Evolutionary conservation across 2,329 filamentous ascomycete species (phyloP), one percentile per base, ranked within the genome.

Genomic region (Fusarium kyushuense): DNA sequence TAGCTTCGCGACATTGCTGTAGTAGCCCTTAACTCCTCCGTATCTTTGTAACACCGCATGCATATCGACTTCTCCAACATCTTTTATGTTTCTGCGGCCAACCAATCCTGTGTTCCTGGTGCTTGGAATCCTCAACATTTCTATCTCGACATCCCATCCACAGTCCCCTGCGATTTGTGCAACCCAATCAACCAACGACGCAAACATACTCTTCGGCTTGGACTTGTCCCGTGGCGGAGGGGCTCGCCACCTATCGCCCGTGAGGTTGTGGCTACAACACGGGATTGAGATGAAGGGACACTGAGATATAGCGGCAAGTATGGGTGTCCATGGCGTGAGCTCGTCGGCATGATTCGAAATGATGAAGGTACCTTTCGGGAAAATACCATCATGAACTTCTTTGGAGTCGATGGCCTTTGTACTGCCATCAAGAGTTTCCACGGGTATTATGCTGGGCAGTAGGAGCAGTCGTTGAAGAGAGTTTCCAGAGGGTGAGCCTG

Each of bases 291-390:
- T 88, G 78, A 97, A 99, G 0, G 94, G 91, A 13, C 91, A 91
- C 3, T 87, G 81, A 0, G 91, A 94, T 3, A 93, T 81, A 9
- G 88, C 87, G 1, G 93, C 94, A 40, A 99, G 87, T 19, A 98
- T 86, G 0, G 96, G 96, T 0, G 96, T 98, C 96, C 96, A 99
- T 1, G 93, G 89, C 0, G 96, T 99, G 16, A 99, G 86, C 80
- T 99, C 94, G 76, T 99, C 96, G 13, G 95, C 95, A 77, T 99
- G 96, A 76, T 99, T 99, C 48, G 94, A 97, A 67, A 99, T 91
- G 73, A 99, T 93, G 78, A 99, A 99, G 0, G 93, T 96, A 29
- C 89, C 88, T 17, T 79, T 76, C 0, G 88, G 84, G 74, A 98
- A 97, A 12, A 84, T 74, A 35, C 95, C 96, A 65, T 83, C 78